Evolutionary conservation across 306 rosid species (phyloP).

Genomic region (Malus domestica): ASM211411v1 NC_041790.1:14764001-14764500

Average conservation of each 20-base stretch:
- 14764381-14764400: background rate
- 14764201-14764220: background rate
- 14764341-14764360: background rate
- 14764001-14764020: no score
- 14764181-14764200: background rate
- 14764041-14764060: no score
- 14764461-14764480: no score
- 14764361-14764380: background rate
- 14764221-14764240: background rate
- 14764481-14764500: no score
- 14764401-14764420: background rate
- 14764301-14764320: background rate
- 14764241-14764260: background rate
- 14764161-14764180: background rate
- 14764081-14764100: no score
- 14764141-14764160: background rate
- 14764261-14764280: background rate
- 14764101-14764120: no score
- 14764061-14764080: no score
- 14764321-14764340: background rate
- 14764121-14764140: background rate
- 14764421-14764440: background rate
- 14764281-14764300: background rate
- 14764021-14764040: no score
- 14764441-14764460: background rate